Evolutionary conservation across 768 basidiomycete species (phyloP).

Genomic region (Naganishia randhawae): DNA sequence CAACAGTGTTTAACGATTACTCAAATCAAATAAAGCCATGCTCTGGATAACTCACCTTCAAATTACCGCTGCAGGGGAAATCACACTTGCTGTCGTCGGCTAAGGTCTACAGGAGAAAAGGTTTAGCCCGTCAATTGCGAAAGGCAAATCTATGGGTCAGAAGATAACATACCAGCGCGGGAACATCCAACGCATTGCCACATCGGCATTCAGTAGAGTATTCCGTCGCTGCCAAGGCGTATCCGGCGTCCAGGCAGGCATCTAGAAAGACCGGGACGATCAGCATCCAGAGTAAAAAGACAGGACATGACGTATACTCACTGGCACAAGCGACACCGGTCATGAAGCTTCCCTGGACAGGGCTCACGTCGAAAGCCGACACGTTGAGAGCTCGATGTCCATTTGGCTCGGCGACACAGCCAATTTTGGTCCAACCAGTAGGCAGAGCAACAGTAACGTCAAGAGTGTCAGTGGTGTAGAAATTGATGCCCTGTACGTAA

Average conservation of each 20-base stretch:
- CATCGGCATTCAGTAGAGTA: slow-evolving; percentile 11
- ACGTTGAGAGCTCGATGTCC: slow-evolving; percentile 41
- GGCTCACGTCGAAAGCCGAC: neutral
- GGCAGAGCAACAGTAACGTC: slow-evolving; percentile 37
- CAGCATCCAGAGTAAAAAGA: no score
- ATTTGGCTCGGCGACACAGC: slow-evolving; percentile 49
- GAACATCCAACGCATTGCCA: neutral
- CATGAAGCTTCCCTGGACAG: slow-evolving; percentile 1
- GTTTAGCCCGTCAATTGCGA: neutral
- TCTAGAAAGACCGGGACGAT: neutral
- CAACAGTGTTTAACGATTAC: neutral
- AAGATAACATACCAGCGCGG: neutral
- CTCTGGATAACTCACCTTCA: neutral
- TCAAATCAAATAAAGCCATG: neutral
- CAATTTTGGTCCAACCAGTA: slow-evolving; percentile 40
- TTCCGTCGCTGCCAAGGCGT: neutral
- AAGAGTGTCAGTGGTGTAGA: slow-evolving; percentile 1
- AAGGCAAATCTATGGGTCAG: neutral
- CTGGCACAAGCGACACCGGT: slow-evolving; percentile 12
- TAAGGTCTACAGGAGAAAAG: neutral
- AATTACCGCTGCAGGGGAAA: neutral
- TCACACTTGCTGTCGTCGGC: neutral
- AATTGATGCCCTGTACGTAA: neutral
- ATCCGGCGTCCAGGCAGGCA: slow-evolving; percentile 1
- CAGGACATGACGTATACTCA: neutral